A percentile compares a stretch with the other conserved stretches of the same genome.
These are phyloP conservation scores for Astrothelium macrocarpum DNA, from an alignment of 495 filamentous ascomycete genomes.

Conservation along the genomic window DNA sequence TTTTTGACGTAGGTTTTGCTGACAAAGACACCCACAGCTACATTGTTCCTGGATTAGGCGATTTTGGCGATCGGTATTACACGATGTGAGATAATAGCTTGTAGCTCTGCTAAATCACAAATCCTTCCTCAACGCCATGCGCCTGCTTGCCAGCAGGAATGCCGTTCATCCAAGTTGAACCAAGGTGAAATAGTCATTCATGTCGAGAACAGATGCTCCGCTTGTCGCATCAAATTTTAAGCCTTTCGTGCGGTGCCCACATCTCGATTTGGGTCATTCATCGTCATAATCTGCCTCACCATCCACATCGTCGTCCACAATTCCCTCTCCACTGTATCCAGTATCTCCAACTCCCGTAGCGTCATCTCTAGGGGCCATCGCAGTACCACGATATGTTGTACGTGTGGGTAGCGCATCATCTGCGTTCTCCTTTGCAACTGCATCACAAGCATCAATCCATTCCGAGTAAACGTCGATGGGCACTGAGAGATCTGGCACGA, in stretches of 20 bases:
- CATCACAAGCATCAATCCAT: conserved; percentile 96
- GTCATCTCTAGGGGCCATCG: conserved; percentile 14
- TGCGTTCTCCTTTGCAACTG: conserved; percentile 49
- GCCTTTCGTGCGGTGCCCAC: neutral
- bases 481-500: conserved; percentile 62
- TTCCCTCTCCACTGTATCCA: conserved; percentile 29
- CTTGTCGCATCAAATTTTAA: neutral
- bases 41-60: conserved; percentile 88
- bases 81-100: conserved; percentile 51
- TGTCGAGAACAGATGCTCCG: neutral
- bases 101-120: neutral
- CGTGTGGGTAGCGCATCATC: conserved; percentile 2
- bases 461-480: conserved; percentile 94
- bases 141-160: neutral
- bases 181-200: neutral
- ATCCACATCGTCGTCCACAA: conserved; percentile 27
- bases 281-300: conserved; percentile 36
- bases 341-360: conserved; percentile 19
- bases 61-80: conserved; percentile 96
- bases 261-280: conserved; percentile 19
- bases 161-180: neutral
- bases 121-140: neutral
- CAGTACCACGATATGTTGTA: conserved; percentile 12
- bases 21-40: conserved; percentile 51
- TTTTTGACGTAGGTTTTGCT: conserved; percentile 14